These are phyloP conservation scores for Herpotrichia juniperi DNA, from an alignment of 2,329 filamentous ascomycete genomes.

Conservation along the genomic window DNA sequence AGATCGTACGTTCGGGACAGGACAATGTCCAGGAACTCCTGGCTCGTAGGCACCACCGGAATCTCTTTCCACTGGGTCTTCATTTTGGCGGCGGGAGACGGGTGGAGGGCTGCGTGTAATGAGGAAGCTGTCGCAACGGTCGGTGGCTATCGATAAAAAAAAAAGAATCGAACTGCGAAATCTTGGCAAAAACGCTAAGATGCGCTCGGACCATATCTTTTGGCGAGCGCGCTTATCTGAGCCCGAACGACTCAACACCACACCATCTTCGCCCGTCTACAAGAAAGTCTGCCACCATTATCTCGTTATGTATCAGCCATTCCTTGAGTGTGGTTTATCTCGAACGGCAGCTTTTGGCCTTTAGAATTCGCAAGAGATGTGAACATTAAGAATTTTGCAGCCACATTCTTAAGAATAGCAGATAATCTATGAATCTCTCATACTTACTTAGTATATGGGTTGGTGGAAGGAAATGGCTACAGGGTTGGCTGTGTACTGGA, in stretches of 20 bases:
- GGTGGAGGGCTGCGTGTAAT: constrained; percentile 17
- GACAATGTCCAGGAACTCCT: constrained; percentile 98
- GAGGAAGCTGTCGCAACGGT: neutral
- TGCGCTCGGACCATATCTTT: neutral
- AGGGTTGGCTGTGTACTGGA: constrained; percentile 17
- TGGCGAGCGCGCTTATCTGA: neutral
- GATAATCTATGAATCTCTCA: neutral
- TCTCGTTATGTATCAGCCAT: too few relatives aligned
- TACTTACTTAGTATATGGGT: neutral
- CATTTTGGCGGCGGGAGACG: constrained; percentile 31
- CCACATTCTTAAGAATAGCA: neutral
- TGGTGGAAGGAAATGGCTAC: constrained; percentile 10
- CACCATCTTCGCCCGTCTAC: constrained; percentile 3
- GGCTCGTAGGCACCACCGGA: constrained; percentile 84
- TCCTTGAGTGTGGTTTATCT: too few relatives aligned
- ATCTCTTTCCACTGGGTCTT: constrained; percentile 65
- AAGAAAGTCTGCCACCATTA: too few relatives aligned
- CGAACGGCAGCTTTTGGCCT: too few relatives aligned
- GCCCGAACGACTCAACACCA: neutral
- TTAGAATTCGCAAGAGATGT: too few relatives aligned
- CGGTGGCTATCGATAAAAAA: constrained; percentile 19
- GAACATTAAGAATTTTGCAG: neutral
- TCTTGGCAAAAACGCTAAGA: constrained; percentile 6
- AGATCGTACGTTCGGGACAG: constrained; percentile 67
- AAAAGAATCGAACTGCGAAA: constrained; percentile 3